Base-by-base conservation (phyloP, 352 stramenopile genomes). In the Phytophthora crassamura region DNA sequence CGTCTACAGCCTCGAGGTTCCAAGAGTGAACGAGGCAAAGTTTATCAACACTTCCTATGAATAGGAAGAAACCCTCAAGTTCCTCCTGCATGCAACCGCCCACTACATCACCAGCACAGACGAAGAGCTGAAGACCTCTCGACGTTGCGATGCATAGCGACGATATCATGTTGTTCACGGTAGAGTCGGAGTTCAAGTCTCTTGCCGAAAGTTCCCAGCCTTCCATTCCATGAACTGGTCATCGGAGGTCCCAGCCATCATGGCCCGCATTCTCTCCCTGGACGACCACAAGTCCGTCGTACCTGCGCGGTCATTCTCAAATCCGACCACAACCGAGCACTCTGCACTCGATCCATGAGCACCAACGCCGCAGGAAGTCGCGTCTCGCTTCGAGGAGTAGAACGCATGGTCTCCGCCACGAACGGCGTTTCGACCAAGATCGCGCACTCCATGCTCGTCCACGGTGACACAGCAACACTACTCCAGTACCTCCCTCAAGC, bases 371-470 rank as follows among this genome's bases (percentile, higher is more conserved):
- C 64, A 6, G 60, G 60, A 2, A 65, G 39, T 62, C 63, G 60
- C 18, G 34, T 78, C 33, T 41, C 62, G 20, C 70, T 87, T 28
- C 78, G 78, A 28, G 69, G 70, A 12, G 64, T 78, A 40, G 75
- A 84, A 50, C 73, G 78, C 8, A 63, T 65, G 50, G 60, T 72
- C 30, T 75, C 71, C n/a, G 35, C 74, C 9, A 67, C 60, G 3
- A 54, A 75, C 32, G 38, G 58, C 14, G 51, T 59, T 4, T 72
- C 60, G 9, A 58, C 51, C 41, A 82, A 75, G 57, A 62, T 83
- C 42, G 74, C 63, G 3, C 74, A 85, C 46, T 49, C 67, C 30
- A 72, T 84, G 74, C 43, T 65, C 1, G 48, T 84, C 4, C 65
- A 52, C 0, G 72, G 74, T 12, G 47, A 73, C 20, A 74, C 50